Percentiles rank a stretch among this genome's conserved stretches.
Evolutionary conservation across 169 alveolate genomes (phyloP).

Genomic region (Eimeria falciformis): DNA sequence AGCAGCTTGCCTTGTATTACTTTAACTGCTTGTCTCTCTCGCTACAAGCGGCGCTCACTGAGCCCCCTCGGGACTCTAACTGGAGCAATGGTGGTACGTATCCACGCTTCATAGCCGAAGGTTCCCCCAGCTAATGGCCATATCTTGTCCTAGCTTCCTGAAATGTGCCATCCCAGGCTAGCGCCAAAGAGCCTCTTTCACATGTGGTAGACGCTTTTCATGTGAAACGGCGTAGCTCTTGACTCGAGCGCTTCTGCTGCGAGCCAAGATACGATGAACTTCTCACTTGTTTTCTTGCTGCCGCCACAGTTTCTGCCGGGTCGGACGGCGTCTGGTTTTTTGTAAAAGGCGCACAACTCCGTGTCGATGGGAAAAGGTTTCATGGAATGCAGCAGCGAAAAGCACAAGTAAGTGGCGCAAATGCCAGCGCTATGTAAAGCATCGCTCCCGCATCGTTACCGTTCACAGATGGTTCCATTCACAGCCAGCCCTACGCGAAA

Average conservation of each 20-base stretch:
- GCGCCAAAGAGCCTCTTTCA: too few species aligned
- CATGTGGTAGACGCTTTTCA: too few species aligned
- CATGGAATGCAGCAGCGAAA: constrained; percentile 21
- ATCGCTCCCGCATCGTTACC: too few species aligned
- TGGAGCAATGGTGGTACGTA: constrained; percentile 37
- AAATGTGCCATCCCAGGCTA: too few species aligned
- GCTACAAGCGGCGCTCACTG: constrained; percentile 45
- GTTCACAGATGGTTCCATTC: too few species aligned
- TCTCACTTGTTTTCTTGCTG: background rate
- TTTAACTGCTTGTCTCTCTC: constrained; percentile 35
- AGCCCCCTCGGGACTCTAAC: background rate
- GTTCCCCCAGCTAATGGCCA: too few species aligned
- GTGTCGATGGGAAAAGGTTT: constrained; percentile 24
- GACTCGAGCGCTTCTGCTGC: too few species aligned
- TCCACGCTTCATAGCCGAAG: background rate
- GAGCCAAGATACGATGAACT: too few species aligned
- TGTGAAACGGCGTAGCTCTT: too few species aligned
- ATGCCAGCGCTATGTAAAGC: too few species aligned
- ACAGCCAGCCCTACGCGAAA: too few species aligned
- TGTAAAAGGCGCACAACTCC: constrained; percentile 35
- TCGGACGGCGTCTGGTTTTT: constrained; percentile 10
- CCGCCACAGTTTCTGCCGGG: constrained; percentile 45
- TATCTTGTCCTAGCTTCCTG: too few species aligned
- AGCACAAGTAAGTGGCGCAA: constrained; percentile 21
- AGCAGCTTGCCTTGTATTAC: constrained; percentile 30